Evolutionary conservation across 768 basidiomycete species (phyloP).

Genomic region (Strobilomyces echinocephalus): DNA sequence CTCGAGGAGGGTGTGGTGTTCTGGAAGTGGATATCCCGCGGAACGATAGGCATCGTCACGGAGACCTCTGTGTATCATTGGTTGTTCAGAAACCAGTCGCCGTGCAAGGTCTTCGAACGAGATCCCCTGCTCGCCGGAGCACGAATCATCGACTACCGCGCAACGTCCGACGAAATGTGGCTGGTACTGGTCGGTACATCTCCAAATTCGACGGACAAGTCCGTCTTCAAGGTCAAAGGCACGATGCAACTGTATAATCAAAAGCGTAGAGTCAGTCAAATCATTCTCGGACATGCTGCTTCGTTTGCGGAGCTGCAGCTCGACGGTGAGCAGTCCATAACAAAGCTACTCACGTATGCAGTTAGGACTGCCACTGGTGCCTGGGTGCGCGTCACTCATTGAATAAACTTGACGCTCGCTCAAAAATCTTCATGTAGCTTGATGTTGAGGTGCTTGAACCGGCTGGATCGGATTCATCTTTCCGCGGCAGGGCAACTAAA

Average conservation of each 20-base stretch:
- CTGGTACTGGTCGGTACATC: conserved; percentile 94
- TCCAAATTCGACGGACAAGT: conserved; percentile 85
- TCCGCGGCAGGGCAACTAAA: conserved; percentile 95
- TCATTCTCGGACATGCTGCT: conserved; percentile 98
- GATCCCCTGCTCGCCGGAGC: conserved; percentile 90
- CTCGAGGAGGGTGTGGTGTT: conserved; percentile 94
- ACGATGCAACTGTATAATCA: conserved; percentile 95
- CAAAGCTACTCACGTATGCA: conserved; percentile 92
- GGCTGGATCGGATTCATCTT: conserved; percentile 86
- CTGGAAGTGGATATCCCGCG: conserved; percentile 97
- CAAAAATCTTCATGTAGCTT: conserved; percentile 49
- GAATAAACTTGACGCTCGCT: conserved; percentile 1
- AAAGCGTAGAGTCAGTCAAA: conserved; percentile 93
- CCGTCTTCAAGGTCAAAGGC: conserved; percentile 98
- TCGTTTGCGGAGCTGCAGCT: conserved; percentile 89
- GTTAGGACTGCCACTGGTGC: conserved; percentile 94
- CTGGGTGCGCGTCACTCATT: conserved; percentile 56
- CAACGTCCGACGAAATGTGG: conserved; percentile 93
- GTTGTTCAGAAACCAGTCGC: conserved; percentile 70
- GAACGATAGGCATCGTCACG: conserved; percentile 92
- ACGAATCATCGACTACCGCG: conserved; percentile 98
- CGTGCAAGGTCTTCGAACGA: conserved; percentile 93
- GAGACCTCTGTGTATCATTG: conserved; percentile 92
- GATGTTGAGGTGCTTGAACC: conserved; percentile 99
- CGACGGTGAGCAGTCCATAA: conserved; percentile 79